phyloP scores from a whole-genome alignment of 495 filamentous ascomycete species.

The Aspergillus kassunensis region DNA sequence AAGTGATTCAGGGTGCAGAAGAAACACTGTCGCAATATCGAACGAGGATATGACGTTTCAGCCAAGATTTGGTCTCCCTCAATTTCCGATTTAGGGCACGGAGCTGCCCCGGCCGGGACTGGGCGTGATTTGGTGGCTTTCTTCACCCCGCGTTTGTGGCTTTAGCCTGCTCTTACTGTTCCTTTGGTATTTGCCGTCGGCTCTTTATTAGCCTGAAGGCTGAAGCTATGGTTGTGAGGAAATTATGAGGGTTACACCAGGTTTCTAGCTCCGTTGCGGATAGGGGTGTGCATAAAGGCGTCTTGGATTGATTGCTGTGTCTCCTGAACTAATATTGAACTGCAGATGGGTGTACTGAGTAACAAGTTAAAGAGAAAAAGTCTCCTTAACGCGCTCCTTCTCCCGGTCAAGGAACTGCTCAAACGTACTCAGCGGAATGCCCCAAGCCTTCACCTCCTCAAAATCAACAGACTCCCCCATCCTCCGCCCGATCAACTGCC shows the following conservation, averaged over 20 bases:
- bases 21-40: no score
- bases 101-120: no score
- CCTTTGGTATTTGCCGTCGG: constrained; percentile 13
- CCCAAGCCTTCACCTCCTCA: constrained; percentile 30
- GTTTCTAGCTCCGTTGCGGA: neutral
- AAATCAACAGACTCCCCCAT: constrained; percentile 33
- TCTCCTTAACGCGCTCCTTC: constrained; percentile 22
- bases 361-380: constrained; percentile 19
- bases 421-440: constrained; percentile 32
- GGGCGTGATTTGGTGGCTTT: neutral
- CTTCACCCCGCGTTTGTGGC: neutral
- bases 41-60: neutral
- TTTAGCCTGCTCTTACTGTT: constrained; percentile 1
- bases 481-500: constrained; percentile 28
- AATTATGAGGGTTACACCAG: neutral
- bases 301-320: neutral
- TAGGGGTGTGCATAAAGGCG: neutral
- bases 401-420: constrained; percentile 35
- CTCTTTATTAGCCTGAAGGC: neutral
- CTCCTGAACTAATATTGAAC: no score
- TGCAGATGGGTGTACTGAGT: no score
- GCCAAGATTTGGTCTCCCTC: neutral
- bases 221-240: no score
- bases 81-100: neutral
- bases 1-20: neutral